Evolutionary conservation across 139 green algal genomes (phyloP).

Genomic region (Closterium sp.): DNA sequence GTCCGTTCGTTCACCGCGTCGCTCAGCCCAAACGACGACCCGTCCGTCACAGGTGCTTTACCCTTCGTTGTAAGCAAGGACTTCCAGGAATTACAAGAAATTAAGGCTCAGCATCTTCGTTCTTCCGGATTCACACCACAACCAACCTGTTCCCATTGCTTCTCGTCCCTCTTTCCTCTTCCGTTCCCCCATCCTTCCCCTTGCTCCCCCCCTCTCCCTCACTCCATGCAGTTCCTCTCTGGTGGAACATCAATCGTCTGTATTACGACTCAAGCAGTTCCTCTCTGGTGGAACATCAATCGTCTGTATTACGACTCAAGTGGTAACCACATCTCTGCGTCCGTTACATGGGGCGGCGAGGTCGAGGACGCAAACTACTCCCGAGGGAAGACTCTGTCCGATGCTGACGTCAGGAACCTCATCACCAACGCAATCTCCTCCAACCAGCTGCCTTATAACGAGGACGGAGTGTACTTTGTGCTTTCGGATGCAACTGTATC

Average conservation of each 20-base stretch:
- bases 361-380: neutral
- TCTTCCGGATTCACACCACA: neutral
- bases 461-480: neutral
- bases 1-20: neutral
- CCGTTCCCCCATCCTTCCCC: neutral
- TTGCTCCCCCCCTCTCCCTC: neutral
- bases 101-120: neutral
- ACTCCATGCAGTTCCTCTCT: neutral
- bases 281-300: conserved; percentile 9
- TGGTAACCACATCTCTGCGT: conserved; percentile 12
- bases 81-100: neutral
- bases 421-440: neutral
- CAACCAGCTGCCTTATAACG: neutral
- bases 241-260: conserved; percentile 8
- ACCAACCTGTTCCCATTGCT: neutral
- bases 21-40: neutral
- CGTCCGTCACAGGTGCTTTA: neutral
- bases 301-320: conserved; percentile 8
- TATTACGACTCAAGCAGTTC: conserved; percentile 16
- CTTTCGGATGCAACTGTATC: neutral
- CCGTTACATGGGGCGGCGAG: neutral
- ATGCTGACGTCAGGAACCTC: neutral
- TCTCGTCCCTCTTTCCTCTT: neutral
- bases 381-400: neutral
- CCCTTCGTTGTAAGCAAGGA: neutral